Conservation (phyloP, 768 basidiomycete species). For the Nidularia pulvinata region DNA sequence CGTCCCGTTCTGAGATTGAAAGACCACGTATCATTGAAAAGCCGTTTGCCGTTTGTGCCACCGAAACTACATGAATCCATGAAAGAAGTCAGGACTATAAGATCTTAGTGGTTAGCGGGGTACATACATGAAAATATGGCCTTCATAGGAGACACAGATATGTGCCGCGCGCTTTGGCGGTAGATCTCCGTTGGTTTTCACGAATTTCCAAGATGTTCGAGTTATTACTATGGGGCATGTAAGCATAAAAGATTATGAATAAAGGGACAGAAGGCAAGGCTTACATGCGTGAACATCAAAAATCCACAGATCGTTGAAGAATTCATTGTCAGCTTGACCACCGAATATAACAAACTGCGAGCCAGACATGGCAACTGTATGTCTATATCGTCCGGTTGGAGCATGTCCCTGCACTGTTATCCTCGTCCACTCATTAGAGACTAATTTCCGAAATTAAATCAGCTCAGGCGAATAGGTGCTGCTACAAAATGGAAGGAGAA, state of each 20-base stretch:
- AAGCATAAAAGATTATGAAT: neutral
- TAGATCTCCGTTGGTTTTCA: constrained; percentile 55
- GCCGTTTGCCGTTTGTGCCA: constrained; percentile 97
- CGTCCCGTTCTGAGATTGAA: constrained; percentile 79
- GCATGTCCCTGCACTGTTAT: constrained; percentile 75
- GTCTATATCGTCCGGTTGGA: constrained; percentile 92
- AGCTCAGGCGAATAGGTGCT: no score
- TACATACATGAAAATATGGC: constrained; percentile 82
- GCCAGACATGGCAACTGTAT: constrained; percentile 90
- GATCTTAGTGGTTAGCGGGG: constrained; percentile 4
- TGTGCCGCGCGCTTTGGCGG: constrained; percentile 93
- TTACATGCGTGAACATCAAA: constrained; percentile 95
- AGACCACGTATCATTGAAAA: constrained; percentile 99
- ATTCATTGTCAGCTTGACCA: constrained; percentile 94
- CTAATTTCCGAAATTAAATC: constrained; percentile 39
- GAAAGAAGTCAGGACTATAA: neutral
- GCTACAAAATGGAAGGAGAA: no score
- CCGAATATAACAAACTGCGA: constrained; percentile 95
- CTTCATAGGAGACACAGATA: constrained; percentile 79
- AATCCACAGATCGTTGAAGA: constrained; percentile 93
- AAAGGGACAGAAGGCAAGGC: constrained; percentile 19
- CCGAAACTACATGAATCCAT: constrained; percentile 66
- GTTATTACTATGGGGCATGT: constrained; percentile 61
- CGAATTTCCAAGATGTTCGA: constrained; percentile 85
- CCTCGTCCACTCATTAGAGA: constrained; percentile 93